Evolutionary conservation across 2,329 filamentous ascomycete species (phyloP), one percentile per base, ranked within the genome.

Genomic region (Colletotrichum tofieldiae): DNA sequence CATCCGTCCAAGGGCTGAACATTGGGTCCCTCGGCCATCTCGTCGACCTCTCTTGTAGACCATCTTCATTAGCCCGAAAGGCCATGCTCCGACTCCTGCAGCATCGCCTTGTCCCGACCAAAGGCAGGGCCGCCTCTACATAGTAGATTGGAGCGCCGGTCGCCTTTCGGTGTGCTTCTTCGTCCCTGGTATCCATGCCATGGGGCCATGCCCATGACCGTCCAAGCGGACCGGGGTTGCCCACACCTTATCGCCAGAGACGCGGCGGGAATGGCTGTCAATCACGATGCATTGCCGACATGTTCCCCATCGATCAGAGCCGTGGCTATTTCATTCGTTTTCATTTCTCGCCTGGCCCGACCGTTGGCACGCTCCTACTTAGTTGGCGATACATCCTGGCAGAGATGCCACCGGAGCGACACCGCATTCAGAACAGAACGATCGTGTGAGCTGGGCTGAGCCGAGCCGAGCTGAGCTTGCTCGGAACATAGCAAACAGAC

Each of bases 101-200:
- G 9, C 47, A 49, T n/a, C 9, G n/a, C n/a, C 9, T 23, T 20
- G n/a, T 49, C 47, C 11, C n/a, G 47, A 49, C n/a, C 14, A 23
- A 23, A 14, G 2, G 11, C n/a, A 58, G 35, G 37, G 55, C 35
- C 14, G 55, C 35, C 14, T 20, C n/a, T n/a, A n/a, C n/a, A n/a
- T n/a, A n/a, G 7, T 18, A 18, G 20, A 23, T 3, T 20, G 12
- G 32, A 56, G 35, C 32, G 35, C 29, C 54, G 54, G 54, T 37
- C 32, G 52, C 52, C 20, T 14, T 23, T 56, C 54, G 35, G 54
- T 41, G 54, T 41, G 55, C 55, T 58, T 41, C 55, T 16, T 26
- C 55, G 20, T 58, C 23, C n/a, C 35, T 41, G 35, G 37, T 32
- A 58, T 26, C 23, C 14, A 23, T 41, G 35, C 7, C 37, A 41